Evolutionary conservation across 768 basidiomycete species (phyloP).

Genomic region (Gloeopeniophorella convolvens): DNA sequence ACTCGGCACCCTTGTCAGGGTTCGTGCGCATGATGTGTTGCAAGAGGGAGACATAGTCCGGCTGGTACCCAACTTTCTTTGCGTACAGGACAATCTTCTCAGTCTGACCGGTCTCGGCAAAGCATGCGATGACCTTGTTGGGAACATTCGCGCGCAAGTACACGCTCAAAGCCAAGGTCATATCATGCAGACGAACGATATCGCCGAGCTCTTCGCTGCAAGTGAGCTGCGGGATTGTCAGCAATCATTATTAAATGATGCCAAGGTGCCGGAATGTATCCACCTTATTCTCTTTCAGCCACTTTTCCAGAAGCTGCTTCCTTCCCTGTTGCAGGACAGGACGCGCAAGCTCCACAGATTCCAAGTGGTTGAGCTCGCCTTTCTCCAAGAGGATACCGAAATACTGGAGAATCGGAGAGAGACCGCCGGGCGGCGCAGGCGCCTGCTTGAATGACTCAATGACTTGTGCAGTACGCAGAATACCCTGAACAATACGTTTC

Average conservation of each 20-base stretch:
- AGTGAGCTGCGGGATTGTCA: slow-evolving; percentile 58
- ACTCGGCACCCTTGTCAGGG: slow-evolving; percentile 97
- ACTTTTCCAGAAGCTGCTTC: slow-evolving; percentile 96
- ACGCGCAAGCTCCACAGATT: slow-evolving; percentile 91
- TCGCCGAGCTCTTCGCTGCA: slow-evolving; percentile 99
- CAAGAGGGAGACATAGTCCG: slow-evolving; percentile 86
- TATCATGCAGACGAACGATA: slow-evolving; percentile 88
- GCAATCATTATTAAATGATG: not conserved
- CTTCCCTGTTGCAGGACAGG: slow-evolving; percentile 94
- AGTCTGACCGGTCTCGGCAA: slow-evolving; percentile 96
- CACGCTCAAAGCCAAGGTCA: slow-evolving; percentile 95
- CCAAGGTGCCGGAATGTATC: slow-evolving; percentile 11
- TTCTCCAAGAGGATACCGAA: slow-evolving; percentile 98
- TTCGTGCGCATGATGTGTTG: slow-evolving; percentile 96
- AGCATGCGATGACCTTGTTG: slow-evolving; percentile 98
- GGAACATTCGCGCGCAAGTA: slow-evolving; percentile 97
- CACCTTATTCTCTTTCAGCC: slow-evolving; percentile 99
- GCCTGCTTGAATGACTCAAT: slow-evolving; percentile 98
- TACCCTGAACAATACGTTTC: slow-evolving; percentile 48
- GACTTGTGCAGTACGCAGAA: slow-evolving; percentile 88
- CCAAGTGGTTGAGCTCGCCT: slow-evolving; percentile 94
- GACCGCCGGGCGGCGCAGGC: slow-evolving; percentile 80
- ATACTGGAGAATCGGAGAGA: slow-evolving; percentile 96
- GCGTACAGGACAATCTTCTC: slow-evolving; percentile 98
- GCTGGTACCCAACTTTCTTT: slow-evolving; percentile 92